These are phyloP conservation scores for Bipolaris cookei DNA, from an alignment of 2,329 filamentous ascomycete genomes.

Conservation along the genomic window DNA sequence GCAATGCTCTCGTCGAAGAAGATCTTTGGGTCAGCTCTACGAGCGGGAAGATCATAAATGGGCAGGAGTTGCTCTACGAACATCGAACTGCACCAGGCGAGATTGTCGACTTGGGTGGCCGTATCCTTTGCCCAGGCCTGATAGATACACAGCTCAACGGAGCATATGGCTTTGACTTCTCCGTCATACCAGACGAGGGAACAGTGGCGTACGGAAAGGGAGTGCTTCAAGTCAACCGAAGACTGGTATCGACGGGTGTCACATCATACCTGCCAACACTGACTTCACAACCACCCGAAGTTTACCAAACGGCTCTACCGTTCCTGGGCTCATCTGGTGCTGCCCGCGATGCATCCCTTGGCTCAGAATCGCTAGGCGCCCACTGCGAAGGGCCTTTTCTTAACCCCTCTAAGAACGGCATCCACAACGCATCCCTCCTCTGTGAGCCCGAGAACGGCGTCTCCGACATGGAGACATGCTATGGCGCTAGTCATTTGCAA, in stretches of 20 bases:
- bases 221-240: conserved; percentile 72
- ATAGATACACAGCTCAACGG: conserved; percentile 94
- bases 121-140: conserved; percentile 83
- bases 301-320: conserved; percentile 82
- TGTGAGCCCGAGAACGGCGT: conserved; percentile 66
- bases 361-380: conserved; percentile 85
- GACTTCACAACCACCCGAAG: conserved; percentile 77
- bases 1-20: conserved; percentile 70
- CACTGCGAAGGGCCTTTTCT: conserved; percentile 93
- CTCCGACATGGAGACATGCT: conserved; percentile 71
- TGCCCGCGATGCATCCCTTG: conserved; percentile 66
- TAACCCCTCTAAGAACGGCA: conserved; percentile 80
- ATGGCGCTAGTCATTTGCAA: conserved; percentile 72
- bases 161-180: conserved; percentile 92
- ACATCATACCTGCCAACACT: conserved; percentile 88
- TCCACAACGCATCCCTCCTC: conserved; percentile 79
- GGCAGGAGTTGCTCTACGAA: conserved; percentile 70
- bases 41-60: conserved; percentile 81
- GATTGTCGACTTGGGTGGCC: conserved; percentile 79
- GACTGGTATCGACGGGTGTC: conserved; percentile 78
- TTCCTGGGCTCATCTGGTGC: conserved; percentile 75
- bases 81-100: conserved; percentile 72
- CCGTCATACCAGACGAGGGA: conserved; percentile 69
- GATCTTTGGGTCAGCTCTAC: conserved; percentile 89
- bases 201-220: conserved; percentile 70